Base-by-base conservation (phyloP, 2,329 filamentous ascomycete species). In the Penicillium corylophilum region DNA sequence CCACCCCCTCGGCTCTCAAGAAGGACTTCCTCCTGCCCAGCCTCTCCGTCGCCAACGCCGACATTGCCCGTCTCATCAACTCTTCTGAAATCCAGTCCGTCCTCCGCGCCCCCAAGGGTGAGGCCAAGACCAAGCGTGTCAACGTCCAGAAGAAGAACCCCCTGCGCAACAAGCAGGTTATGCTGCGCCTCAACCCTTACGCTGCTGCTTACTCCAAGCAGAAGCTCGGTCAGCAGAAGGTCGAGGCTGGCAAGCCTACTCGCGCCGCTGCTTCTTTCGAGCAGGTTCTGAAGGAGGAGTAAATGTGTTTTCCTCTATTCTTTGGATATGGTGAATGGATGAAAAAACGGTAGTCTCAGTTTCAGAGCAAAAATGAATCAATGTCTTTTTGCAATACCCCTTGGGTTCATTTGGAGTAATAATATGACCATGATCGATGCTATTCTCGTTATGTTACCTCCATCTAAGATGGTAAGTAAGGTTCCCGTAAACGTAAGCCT, bases 141-240 rank as follows among this genome's bases (percentile, higher is more conserved):
- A 80, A 83, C 72, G 90, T 96, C 66, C 93, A 96, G 86, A 99
- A 99, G 91, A 97, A 97, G 92, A 99, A 99, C 86, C 94, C 94
- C 72, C 91, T 99, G 67, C 84, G 83, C 80, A 99, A 99, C 89
- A 95, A 91, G 86, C 94, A 97, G 85, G 88, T 99, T 66, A 85
- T 96, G 79, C 89, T 99, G 74, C 89, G 94, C 71, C 89, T 99
- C 77, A 99, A 99, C 88, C 94, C 94, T 61, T 99, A 99, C 80
- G 93, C 94, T 67, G 82, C 87, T 68, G 86, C 89, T 60, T 99
- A 95, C 80, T 82, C 86, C 68, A 90, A 95, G 84, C 84, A 90
- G 71, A 88, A 90, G 79, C 77, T 94, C 54, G 90, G 90, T 64
- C 82, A 87, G 77, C 78, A 85, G 78, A 82, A 85, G 77, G 67